A percentile compares a stretch with the other conserved stretches of the same genome.
phyloP scores from a whole-genome alignment of 139 green algal genomes.

The Closterium sp. region DNA sequence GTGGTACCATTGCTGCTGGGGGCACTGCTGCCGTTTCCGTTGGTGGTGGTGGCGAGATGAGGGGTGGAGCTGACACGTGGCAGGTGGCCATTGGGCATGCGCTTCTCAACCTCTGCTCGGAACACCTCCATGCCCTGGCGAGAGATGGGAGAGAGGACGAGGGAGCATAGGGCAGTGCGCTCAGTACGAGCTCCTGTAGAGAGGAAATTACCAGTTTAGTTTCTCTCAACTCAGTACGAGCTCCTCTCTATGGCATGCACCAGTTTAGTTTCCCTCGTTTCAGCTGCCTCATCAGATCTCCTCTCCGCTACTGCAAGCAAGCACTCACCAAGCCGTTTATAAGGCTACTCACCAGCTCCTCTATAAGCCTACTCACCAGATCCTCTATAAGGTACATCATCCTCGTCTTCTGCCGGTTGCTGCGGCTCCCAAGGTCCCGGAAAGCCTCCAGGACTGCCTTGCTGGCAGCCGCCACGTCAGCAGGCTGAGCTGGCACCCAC shows the following conservation, averaged over 20 bases:
- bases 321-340: too few relatives aligned
- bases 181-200: too few relatives aligned
- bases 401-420: conserved; percentile 84
- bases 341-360: too few relatives aligned
- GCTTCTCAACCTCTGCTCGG: conserved; percentile 64
- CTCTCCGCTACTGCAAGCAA: too few relatives aligned
- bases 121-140: conserved; percentile 60
- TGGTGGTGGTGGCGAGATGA: too few relatives aligned
- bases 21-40: background rate
- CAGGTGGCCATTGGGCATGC: conserved; percentile 66
- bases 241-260: too few relatives aligned
- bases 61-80: background rate
- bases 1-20: background rate
- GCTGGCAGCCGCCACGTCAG: conserved; percentile 44
- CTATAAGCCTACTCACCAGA: too few relatives aligned
- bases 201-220: too few relatives aligned
- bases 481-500: conserved; percentile 62
- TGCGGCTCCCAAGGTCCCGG: conserved; percentile 82
- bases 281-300: too few relatives aligned
- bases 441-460: conserved; percentile 55
- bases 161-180: background rate
- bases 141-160: background rate
- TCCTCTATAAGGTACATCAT: conserved; percentile 95
- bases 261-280: too few relatives aligned
- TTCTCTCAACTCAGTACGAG: too few relatives aligned